Evolutionary conservation across 2,329 filamentous ascomycete genomes (phyloP), one percentile per base, ranked within the genome.

Genomic region (Penicillium sp.): DNA sequence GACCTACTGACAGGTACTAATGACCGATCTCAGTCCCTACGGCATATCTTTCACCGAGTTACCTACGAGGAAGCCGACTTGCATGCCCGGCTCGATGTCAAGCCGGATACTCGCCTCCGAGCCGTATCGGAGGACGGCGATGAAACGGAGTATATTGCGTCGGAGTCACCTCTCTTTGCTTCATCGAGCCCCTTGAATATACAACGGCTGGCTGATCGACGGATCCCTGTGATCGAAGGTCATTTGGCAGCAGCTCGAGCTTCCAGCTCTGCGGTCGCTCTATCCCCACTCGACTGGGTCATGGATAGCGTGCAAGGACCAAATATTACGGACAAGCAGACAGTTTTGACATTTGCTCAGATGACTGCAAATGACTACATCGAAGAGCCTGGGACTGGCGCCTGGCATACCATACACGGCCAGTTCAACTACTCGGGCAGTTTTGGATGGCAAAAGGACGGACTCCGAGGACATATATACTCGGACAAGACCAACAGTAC

Each of bases 281-380:
- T 95, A 42, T 85, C 87, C 11, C 82, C 86, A 1, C 87, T 87
- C 1, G 89, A 88, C 47, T 99, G 94, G 94, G 88, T 87, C 0
- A 77, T 89, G 61, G 93, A 97, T 62, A 84, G 91, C 44, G 79
- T 97, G 0, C 70, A 84, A 0, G 89, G 87, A 0, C 94, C 94
- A 2, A 88, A 97, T 71, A 77, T 96, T 43, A 90, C 89, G 4
- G 90, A 97, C 71, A 94, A 91, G 73, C 83, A 88, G 56, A 96
- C 91, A 0, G 82, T 99, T 11, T 70, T 97, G 61, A 91, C 83
- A 45, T 83, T 97, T 68, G 93, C 94, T 0, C 86, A 88, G 63
- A 96, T 97, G 86, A 88, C 92, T 1, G 86, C 91, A 46, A 86
- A 97, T 69, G 92, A 94, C 32, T 99, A 99, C 69, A 89, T 95